Base-by-base conservation (phyloP, 805 yeast species). In the Millerozyma acaciae region DNA sequence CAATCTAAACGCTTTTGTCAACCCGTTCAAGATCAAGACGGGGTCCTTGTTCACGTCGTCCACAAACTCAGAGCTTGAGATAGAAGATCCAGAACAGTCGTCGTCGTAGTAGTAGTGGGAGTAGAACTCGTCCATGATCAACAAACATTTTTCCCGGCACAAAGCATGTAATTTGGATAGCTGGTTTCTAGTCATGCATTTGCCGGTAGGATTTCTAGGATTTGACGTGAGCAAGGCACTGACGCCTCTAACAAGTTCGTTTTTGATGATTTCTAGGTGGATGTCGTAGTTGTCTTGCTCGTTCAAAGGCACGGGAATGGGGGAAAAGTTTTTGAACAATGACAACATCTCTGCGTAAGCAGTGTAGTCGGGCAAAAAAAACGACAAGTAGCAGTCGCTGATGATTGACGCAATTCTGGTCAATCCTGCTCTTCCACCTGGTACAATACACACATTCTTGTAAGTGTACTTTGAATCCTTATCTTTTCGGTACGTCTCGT, bases 291-390 rank as follows among this genome's bases (percentile, higher is more conserved):
- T 71, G 48, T 76, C 81, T 6, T 68, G 60, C 44, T 76, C 80
- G 39, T 67, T 68, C 42, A 76, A 59, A 1, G 82, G 82, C 6
- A 76, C 80, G 1, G 82, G 82, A 32, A 76, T 73, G 4, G 82
- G 80, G 2, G 78, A 68, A 49, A 75, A 76, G 55, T 76, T 76
- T 62, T 76, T 76, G 58, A 76, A 76, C 30, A 76, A 61, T 9
- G 79, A 72, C 46, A 76, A 58, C 82, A 76, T 76, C 48, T 76
- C 82, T 14, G 82, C 79, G 43, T 76, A 76, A 5, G 82, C 82
- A 10, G 82, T 76, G 45, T 76, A 76, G 48, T 76, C 82, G 4
- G 82, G 82, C 40, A 76, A 58, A 51, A 76, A 76, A 52, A 76
- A 76, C 16, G 78, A 70, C 30, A 76, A 53, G 49, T 76, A 76